Percentiles rank a stretch among this genome's conserved stretches.
Conservation (phyloP, 2,329 filamentous ascomycete genomes). For the Alternaria arbusti region DNA sequence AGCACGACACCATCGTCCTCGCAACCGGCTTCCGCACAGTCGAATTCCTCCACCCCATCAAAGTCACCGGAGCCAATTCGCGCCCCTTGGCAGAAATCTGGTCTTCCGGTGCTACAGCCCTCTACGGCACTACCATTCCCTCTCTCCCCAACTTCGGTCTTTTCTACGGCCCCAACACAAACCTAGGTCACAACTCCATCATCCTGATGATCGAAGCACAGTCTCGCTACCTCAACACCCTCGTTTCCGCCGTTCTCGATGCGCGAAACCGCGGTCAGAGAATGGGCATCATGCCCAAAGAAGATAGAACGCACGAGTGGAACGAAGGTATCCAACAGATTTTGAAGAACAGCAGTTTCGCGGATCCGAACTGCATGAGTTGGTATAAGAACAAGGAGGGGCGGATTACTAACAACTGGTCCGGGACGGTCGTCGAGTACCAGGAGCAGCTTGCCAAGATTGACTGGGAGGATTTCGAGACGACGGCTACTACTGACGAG, state of each 20-base stretch:
- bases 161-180: conserved; percentile 65
- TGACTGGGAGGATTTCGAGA: conserved; percentile 55
- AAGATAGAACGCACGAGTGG: conserved; percentile 49
- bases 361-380: conserved; percentile 60
- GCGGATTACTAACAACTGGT: conserved; percentile 65
- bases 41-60: conserved; percentile 65
- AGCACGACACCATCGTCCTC: conserved; percentile 63
- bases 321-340: conserved; percentile 56
- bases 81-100: conserved; percentile 58
- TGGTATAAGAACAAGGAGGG: conserved; percentile 65
- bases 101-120: conserved; percentile 57
- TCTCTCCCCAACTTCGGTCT: conserved; percentile 63
- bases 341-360: conserved; percentile 57
- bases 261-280: conserved; percentile 50
- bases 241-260: conserved; percentile 58
- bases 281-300: conserved; percentile 56
- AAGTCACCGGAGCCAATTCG: conserved; percentile 56
- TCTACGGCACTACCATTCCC: conserved; percentile 60
- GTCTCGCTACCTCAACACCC: conserved; percentile 58
- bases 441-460: conserved; percentile 56
- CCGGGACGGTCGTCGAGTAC: conserved; percentile 61
- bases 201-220: conserved; percentile 69
- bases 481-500: conserved; percentile 9
- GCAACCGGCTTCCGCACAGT: conserved; percentile 66
- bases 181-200: conserved; percentile 62